Evolutionary conservation across 345 rosid genomes (phyloP).

Genomic region (Pelargonium nanum): DNA sequence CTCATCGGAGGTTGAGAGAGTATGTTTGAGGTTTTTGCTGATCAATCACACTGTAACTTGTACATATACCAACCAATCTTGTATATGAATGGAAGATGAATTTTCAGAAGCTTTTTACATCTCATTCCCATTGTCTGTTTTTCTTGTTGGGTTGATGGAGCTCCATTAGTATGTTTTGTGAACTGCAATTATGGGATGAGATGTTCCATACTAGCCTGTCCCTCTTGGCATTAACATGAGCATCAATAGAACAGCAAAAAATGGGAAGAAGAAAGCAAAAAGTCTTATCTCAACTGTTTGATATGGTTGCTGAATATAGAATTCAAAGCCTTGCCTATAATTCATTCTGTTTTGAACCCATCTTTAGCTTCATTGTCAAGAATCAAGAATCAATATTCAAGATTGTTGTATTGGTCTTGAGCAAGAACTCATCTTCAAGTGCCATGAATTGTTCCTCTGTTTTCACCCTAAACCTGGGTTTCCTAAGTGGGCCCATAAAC

Average conservation of each 20-base stretch:
- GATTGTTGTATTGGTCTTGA: no score
- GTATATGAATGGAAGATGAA: conserved; percentile 35
- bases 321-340: background rate
- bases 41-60: conserved; percentile 19
- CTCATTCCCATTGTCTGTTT: background rate
- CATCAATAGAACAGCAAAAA: background rate
- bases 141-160: conserved; percentile 15
- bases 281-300: background rate
- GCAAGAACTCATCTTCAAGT: no score
- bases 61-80: conserved; percentile 13
- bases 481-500: no score
- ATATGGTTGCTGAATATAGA: background rate
- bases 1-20: conserved; percentile 36
- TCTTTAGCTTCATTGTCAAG: no score
- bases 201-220: conserved; percentile 13
- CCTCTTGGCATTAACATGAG: conserved; percentile 1
- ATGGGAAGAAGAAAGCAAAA: background rate
- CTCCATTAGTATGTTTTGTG: conserved; percentile 10
- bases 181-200: conserved; percentile 10
- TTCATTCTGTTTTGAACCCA: no score
- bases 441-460: no score
- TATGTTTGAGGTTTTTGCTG: conserved; percentile 15
- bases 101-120: conserved; percentile 8
- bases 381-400: no score
- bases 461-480: no score